Evolutionary conservation across 2,329 filamentous ascomycete species (phyloP), one percentile per base, ranked within the genome.

Genomic region (Microdochium nivale): DNA sequence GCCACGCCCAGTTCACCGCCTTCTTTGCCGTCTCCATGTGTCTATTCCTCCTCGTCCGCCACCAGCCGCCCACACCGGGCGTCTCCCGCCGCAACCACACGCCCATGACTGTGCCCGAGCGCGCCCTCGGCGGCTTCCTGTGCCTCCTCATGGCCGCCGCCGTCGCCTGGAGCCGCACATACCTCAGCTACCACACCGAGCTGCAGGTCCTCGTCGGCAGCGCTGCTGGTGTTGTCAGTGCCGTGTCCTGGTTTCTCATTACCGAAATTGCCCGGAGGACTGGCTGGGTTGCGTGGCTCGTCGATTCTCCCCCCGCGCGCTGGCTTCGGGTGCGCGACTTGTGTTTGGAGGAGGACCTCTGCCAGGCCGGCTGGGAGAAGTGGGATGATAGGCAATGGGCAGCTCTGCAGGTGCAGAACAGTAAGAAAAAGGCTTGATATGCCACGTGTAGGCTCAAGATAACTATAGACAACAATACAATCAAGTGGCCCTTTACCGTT

Each of bases 1-100:
- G 91, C 35, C 94, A 99, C 71, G 88, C 94, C 9, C 94, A 99
- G 72, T 99, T 96, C 67, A 87, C 92, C 55, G 80, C 87, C 52
- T 99, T 90, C 75, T 97, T 96, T 79, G 86, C 89, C 53, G 73
- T 95, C 52, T 94, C 88, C 55, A 72, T 97, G 54, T 77, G 82
- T 24, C 75, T 99, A 21, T 97, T 97, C 73, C 78, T 99, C 46
- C 78, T 96, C 47, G 74, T 91, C 54, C 81, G 92, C 54, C 90
- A 96, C 68, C 75, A 76, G 4, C 86, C 86, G 51, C 76, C 65
- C 65, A 72, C 59, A 52, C 60, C 57, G 13, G 60, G 59, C 23
- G 53, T 58, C 27, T 62, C 67, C 53, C 60, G 58, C 23, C 64
- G 67, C 51, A 67, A 70, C 35, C 75, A 77, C 60, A 71, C 73